Evolutionary conservation across 148 eudicot species (phyloP).

Genomic region (Pharnaceum exiguum): DNA sequence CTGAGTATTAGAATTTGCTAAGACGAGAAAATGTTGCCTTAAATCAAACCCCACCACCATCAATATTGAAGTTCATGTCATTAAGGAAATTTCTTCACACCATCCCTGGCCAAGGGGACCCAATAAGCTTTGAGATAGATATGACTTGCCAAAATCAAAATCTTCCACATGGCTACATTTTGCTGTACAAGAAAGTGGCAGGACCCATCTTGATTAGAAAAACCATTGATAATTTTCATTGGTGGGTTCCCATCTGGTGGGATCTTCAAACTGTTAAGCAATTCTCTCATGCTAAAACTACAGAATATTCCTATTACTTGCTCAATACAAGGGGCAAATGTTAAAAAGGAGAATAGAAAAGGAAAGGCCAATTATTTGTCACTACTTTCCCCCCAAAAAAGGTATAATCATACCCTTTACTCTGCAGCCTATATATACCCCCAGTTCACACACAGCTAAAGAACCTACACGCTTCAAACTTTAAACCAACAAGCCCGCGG

Average conservation of each 20-base stretch:
- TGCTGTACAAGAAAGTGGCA: constrained; percentile 25
- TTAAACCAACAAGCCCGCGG: constrained; percentile 1
- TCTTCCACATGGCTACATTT: constrained; percentile 25
- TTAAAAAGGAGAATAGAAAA: not conserved
- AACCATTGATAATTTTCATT: constrained; percentile 24
- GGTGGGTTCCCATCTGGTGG: constrained; percentile 19
- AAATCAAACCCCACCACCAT: constrained; percentile 1
- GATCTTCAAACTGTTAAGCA: constrained; percentile 13
- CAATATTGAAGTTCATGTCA: constrained; percentile 8
- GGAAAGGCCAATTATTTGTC: constrained; percentile 3
- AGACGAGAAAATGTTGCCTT: not conserved
- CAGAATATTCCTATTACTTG: not conserved
- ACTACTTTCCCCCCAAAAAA: not conserved
- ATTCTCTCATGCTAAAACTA: not conserved
- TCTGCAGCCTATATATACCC: constrained; percentile 15
- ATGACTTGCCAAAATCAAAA: constrained; percentile 15
- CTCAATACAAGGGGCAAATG: not conserved
- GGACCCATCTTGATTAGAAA: constrained; percentile 36
- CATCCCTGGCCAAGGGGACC: constrained; percentile 2
- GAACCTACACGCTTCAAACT: not conserved
- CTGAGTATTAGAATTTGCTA: no score
- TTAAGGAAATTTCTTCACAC: constrained; percentile 11
- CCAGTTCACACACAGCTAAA: constrained; percentile 3
- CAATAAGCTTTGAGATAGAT: constrained; percentile 13
- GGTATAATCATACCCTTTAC: not conserved